Conservation (phyloP, 148 eudicot genomes). For the Rhododendron vialii region DNA sequence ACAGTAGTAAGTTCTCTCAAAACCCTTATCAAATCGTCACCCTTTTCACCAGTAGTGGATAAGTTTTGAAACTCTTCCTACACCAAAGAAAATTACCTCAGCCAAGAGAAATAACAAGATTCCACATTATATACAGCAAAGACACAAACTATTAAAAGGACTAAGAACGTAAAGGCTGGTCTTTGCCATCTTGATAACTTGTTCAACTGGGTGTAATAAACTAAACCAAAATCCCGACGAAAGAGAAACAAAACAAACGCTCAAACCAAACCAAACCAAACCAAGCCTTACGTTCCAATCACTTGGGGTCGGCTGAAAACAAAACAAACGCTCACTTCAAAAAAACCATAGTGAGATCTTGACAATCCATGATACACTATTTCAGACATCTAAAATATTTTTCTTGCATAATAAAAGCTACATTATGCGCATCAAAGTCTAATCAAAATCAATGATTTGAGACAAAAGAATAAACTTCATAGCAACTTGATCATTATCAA, state of each 20-base stretch:
- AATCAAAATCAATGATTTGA: not conserved
- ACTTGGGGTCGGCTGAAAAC: not conserved
- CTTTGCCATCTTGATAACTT: not conserved
- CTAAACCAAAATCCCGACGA: not conserved
- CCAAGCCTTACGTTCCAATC: too few species aligned
- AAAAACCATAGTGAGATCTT: not conserved
- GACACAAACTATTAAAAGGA: not conserved
- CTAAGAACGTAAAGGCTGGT: not conserved
- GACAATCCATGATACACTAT: not conserved
- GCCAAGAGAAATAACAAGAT: not conserved
- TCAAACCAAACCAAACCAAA: not conserved
- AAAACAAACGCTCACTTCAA: not conserved
- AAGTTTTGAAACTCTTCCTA: slow-evolving; percentile 74
- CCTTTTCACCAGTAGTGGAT: slow-evolving; percentile 56
- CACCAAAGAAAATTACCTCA: slow-evolving; percentile 11
- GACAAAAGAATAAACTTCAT: not conserved
- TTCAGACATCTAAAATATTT: slow-evolving; percentile 1
- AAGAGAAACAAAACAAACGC: not conserved
- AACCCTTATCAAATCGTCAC: slow-evolving; percentile 82
- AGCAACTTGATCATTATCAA: not conserved
- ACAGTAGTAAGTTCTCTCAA: slow-evolving; percentile 91
- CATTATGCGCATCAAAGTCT: not conserved
- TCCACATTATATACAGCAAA: not conserved
- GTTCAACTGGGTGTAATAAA: not conserved
- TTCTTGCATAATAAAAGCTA: not conserved